These are phyloP conservation scores for Purpureocillium takamizusanense DNA, from an alignment of 2,329 filamentous ascomycete species.

Conservation along the genomic window DNA sequence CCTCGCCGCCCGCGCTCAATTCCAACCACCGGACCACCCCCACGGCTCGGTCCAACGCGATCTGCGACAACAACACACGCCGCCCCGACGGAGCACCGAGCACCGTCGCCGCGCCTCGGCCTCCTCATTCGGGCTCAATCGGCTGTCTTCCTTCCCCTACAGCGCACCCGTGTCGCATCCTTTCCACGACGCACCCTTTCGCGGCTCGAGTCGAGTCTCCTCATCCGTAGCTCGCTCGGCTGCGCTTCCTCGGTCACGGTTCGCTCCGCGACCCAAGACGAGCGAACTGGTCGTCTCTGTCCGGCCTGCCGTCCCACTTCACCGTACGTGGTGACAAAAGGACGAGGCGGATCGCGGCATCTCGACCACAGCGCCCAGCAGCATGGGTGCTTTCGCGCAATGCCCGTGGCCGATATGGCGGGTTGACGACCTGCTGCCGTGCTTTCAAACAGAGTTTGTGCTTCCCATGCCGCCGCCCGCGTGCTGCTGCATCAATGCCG, in stretches of 20 bases:
- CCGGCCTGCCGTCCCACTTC: neutral
- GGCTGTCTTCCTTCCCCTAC: too few species aligned
- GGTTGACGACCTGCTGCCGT: constrained; percentile 54
- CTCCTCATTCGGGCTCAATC: too few species aligned
- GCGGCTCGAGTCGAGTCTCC: too few species aligned
- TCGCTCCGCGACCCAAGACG: neutral
- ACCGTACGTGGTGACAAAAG: neutral
- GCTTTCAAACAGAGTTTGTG: constrained; percentile 60
- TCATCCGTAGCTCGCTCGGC: too few species aligned
- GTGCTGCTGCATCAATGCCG: constrained; percentile 3
- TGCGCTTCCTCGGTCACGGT: neutral
- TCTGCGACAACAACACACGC: constrained; percentile 4
- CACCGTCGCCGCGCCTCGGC: too few species aligned
- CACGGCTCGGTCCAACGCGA: neutral
- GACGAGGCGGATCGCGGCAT: constrained; percentile 1
- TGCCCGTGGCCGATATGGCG: constrained; percentile 53
- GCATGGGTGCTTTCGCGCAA: constrained; percentile 38
- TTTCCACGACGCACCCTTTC: too few species aligned
- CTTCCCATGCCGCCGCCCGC: constrained; percentile 3
- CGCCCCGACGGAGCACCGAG: neutral
- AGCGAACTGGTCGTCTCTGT: neutral
- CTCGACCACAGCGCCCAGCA: constrained; percentile 11
- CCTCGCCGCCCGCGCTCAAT: constrained; percentile 1
- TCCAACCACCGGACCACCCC: neutral
- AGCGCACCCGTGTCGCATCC: too few species aligned